Percentiles rank a stretch among this genome's conserved stretches.
Conservation (phyloP, 805 yeast species). For the Tetrapisispora pingtungensis region DNA sequence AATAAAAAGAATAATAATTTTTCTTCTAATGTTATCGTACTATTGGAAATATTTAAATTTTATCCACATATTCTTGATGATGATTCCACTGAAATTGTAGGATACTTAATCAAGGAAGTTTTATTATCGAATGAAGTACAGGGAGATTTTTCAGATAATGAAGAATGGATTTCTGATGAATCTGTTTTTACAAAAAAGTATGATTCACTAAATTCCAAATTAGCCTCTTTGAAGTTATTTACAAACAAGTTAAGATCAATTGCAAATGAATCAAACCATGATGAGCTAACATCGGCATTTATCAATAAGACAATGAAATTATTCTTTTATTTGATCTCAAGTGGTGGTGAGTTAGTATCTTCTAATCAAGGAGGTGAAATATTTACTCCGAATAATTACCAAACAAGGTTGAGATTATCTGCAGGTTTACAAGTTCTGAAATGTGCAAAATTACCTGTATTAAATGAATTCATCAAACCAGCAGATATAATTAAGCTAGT, state of each 20-base stretch:
- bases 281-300: constrained; percentile 33
- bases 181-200: constrained; percentile 11
- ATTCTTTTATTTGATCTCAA: constrained; percentile 53
- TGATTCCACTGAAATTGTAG: constrained; percentile 47
- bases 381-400: constrained; percentile 56
- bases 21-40: constrained; percentile 46
- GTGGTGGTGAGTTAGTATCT: constrained; percentile 67
- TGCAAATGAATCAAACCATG: constrained; percentile 25
- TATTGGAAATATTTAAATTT: constrained; percentile 48
- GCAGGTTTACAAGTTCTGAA: constrained; percentile 62
- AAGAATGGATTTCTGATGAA: constrained; percentile 43
- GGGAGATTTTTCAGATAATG: constrained; percentile 24
- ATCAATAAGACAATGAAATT: constrained; percentile 60
- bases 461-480: constrained; percentile 44
- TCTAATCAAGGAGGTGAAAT: constrained; percentile 31
- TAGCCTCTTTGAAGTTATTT: constrained; percentile 44
- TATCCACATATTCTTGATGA: constrained; percentile 42
- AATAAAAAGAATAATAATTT: constrained; percentile 30
- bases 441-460: constrained; percentile 46
- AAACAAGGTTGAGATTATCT: constrained; percentile 50
- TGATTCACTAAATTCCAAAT: constrained; percentile 37
- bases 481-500: constrained; percentile 43
- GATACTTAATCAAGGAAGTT: constrained; percentile 50
- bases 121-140: constrained; percentile 41
- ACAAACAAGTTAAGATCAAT: constrained; percentile 45